phyloP scores from a whole-genome alignment of 345 rosid species.

The Eucalyptus camaldulensis region DNA sequence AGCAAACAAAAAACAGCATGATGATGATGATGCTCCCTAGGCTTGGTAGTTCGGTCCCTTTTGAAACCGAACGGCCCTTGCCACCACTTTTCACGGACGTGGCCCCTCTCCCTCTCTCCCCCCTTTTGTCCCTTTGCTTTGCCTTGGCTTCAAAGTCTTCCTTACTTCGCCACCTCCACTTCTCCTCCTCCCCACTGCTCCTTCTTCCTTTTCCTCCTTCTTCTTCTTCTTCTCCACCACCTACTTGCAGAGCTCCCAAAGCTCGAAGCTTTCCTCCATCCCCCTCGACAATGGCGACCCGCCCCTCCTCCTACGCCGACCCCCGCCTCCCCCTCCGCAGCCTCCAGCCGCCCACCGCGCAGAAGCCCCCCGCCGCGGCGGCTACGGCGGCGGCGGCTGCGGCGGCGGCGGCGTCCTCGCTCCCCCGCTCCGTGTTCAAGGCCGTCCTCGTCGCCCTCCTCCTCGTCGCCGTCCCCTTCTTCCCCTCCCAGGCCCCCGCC shows the following conservation, averaged over 20 bases:
- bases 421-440: constrained; percentile 34
- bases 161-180: constrained; percentile 22
- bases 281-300: constrained; percentile 36
- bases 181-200: background rate
- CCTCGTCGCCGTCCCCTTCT: constrained; percentile 56
- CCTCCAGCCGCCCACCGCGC: background rate
- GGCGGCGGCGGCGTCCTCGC: background rate
- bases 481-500: constrained; percentile 76
- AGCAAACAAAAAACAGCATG: background rate
- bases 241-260: background rate
- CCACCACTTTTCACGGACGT: background rate
- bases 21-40: no score
- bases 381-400: background rate
- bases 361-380: background rate
- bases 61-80: background rate
- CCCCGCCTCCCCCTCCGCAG: constrained; percentile 3
- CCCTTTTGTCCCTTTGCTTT: constrained; percentile 9
- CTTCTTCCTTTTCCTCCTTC: background rate
- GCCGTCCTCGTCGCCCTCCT: constrained; percentile 30
- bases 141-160: constrained; percentile 70
- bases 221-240: background rate
- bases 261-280: background rate
- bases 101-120: background rate
- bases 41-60: background rate
- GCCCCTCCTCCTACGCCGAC: background rate